Evolutionary conservation across 2,329 filamentous ascomycete genomes (phyloP).

Genomic region (Colletotrichum navitas): DNA sequence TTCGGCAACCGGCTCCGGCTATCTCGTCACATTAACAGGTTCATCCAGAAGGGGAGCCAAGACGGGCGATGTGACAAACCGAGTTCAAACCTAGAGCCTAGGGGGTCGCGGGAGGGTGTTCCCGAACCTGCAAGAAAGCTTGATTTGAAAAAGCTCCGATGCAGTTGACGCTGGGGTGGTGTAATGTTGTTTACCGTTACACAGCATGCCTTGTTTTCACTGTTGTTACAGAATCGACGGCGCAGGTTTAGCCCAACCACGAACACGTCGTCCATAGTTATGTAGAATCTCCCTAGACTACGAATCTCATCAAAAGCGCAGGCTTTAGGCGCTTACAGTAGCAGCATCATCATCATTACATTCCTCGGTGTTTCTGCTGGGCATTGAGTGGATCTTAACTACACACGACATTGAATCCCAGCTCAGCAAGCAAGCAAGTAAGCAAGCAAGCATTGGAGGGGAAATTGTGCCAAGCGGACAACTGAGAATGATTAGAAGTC

Average conservation of each 20-base stretch:
- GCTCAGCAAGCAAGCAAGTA: too few relatives aligned
- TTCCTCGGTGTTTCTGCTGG: neutral
- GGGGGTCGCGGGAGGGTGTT: neutral
- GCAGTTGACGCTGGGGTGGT: neutral
- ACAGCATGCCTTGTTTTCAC: neutral
- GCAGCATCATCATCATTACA: too few relatives aligned
- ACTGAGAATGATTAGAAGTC: too few relatives aligned
- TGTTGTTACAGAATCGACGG: rapidly evolving
- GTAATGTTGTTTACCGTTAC: too few relatives aligned
- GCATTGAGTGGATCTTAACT: too few relatives aligned
- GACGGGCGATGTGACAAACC: neutral
- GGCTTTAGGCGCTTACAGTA: neutral
- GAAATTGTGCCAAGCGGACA: too few relatives aligned
- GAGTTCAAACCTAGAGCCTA: neutral
- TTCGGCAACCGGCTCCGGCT: neutral
- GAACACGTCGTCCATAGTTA: neutral
- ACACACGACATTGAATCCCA: neutral
- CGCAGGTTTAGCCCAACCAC: neutral
- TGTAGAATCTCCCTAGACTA: neutral
- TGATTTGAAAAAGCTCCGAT: neutral
- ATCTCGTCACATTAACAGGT: neutral
- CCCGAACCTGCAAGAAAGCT: neutral
- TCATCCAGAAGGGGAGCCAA: neutral
- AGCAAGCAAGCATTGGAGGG: neutral
- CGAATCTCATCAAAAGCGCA: neutral